These are phyloP conservation scores for Claviceps citrina DNA, from an alignment of 2,329 filamentous ascomycete genomes.

Conservation along the genomic window DNA sequence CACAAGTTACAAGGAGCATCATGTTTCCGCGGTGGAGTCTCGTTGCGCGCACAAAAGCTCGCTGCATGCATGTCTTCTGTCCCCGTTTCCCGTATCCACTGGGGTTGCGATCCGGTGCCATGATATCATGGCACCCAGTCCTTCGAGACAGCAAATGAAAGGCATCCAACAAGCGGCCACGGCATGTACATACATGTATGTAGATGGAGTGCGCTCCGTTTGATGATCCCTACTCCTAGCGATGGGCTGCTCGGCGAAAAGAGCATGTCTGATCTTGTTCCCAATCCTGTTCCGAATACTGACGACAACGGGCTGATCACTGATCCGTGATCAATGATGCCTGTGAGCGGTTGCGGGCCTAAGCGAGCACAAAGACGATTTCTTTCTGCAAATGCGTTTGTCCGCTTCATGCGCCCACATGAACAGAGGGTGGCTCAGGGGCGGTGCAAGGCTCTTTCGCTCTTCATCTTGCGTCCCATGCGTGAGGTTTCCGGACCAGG, in stretches of 20 bases:
- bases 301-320: no score
- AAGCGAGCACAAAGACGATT: no score
- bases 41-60: neutral
- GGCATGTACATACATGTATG: neutral
- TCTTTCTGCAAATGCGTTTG: no score
- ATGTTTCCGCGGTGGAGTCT: neutral
- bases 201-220: neutral
- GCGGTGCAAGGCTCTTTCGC: neutral
- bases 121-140: conserved; percentile 19
- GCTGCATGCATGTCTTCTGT: neutral
- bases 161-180: neutral
- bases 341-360: no score
- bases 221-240: neutral
- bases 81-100: neutral
- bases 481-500: neutral
- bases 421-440: no score
- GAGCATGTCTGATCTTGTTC: no score
- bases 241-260: no score
- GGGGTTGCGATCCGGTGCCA: conserved; percentile 5
- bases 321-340: no score
- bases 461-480: neutral
- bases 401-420: no score
- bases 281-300: no score
- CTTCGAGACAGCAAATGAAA: neutral
- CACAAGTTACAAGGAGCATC: neutral